Conservation (phyloP, 768 basidiomycete species). For the Collybiopsis confluens region DNA sequence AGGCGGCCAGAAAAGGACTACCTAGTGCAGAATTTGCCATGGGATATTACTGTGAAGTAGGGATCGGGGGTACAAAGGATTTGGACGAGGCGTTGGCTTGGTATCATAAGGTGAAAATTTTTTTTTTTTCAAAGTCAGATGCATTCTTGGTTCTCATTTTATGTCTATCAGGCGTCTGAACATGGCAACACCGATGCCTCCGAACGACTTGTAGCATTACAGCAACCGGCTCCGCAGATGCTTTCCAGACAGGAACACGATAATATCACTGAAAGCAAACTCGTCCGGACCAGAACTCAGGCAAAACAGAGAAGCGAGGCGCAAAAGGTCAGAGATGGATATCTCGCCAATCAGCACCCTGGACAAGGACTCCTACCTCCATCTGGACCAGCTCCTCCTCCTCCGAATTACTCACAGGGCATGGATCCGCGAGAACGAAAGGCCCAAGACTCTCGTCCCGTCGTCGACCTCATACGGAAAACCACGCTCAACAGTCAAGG, state of each 20-base stretch:
- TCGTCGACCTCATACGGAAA: slow-evolving; percentile 54
- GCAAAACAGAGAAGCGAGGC: slow-evolving; percentile 41
- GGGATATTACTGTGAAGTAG: slow-evolving; percentile 94
- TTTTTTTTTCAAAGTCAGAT: neutral
- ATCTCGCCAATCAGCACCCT: slow-evolving; percentile 12
- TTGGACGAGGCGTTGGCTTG: slow-evolving; percentile 65
- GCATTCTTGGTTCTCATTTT: too few species aligned
- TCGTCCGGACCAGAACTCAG: slow-evolving; percentile 77
- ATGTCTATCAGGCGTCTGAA: slow-evolving; percentile 59
- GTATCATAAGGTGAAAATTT: slow-evolving; percentile 52
- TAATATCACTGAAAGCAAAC: slow-evolving; percentile 66
- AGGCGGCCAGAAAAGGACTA: slow-evolving; percentile 71
- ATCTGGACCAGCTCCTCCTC: neutral
- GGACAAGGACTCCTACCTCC: slow-evolving; percentile 6
- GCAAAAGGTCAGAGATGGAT: slow-evolving; percentile 5
- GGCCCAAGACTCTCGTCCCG: slow-evolving; percentile 33
- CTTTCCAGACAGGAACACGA: slow-evolving; percentile 83
- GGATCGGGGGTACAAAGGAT: slow-evolving; percentile 71
- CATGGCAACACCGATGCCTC: slow-evolving; percentile 81
- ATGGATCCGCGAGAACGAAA: slow-evolving; percentile 7
- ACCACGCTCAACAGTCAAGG: slow-evolving; percentile 30
- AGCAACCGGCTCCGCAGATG: slow-evolving; percentile 52
- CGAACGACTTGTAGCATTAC: slow-evolving; percentile 68
- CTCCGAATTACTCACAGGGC: slow-evolving; percentile 6
- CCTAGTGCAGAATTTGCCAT: slow-evolving; percentile 90